Evolutionary conservation across 331 rosid species (phyloP), one percentile per base, ranked within the genome.

Genomic region (Telfairia occidentalis): DNA sequence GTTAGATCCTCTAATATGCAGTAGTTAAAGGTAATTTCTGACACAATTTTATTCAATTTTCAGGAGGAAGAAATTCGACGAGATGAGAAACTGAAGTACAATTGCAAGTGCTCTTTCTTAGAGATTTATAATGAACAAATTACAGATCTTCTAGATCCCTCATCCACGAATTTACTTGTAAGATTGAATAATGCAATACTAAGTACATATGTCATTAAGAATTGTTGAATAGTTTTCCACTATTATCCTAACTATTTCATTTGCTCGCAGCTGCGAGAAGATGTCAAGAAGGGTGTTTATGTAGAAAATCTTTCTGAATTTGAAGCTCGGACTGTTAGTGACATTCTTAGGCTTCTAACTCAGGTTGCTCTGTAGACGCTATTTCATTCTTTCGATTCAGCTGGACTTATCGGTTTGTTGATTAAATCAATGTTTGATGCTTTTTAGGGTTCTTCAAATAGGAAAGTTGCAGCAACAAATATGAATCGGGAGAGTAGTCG

Each of bases 401-500:
- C 21, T 4, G n/a, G 19, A 54, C 66, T 13, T 71, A 6, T 45
- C 6, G 23, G 21, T 77, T 23, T 43, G 46, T 74, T 50, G 11
- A 77, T 73, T 77, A 59, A 84, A 73, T 53, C 40, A 78, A 79
- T 60, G 75, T 83, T 76, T 81, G 29, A 77, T 77, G 76, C 67
- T n/a, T 84, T 84, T 35, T 69, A 95, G 98, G 98, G 98, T 58
- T 90, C 97, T 75, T 87, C 95, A 82, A 95, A 95, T 87, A 85
- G 98, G 82, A 95, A 86, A 85, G 98, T 95, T 80, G 97, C 98
- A 55, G 90, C 97, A 29, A 95, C 98, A 52, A 95, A 95, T 65
- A 95, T 95, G 98, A 95, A 95, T 64, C 86, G 98, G 83, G 98
- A 95, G 76, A 95, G 98, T 83, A 95, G 98, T 79, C 89, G 98